Base-by-base conservation (phyloP, 1,284 basidiomycete species). In the Coniophora puteana region DNA sequence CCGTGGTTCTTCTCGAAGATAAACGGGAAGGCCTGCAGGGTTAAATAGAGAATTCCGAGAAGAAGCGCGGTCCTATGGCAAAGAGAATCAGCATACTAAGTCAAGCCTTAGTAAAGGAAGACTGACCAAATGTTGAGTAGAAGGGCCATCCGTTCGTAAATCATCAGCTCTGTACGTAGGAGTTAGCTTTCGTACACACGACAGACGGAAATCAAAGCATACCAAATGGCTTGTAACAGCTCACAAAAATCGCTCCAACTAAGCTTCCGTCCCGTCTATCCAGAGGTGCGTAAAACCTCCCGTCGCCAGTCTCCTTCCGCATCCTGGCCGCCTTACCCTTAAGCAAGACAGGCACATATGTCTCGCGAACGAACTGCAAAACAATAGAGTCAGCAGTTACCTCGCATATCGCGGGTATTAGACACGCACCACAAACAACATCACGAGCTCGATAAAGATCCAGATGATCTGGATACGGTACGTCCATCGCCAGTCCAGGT, bases 401-500 rank as follows among this genome's bases (percentile, higher is more conserved):
- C 5, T 36, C 21, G 18, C n/a, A 33, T 21, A 6, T 28, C 4
- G 12, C 16, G 14, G 16, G 21, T 14, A 14, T 12, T 10, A 16
- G 21, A 11, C 29, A n/a, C 70, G 38, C 49, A 89, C 80, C 24
- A 72, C 24, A 34, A 76, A 53, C 11, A 84, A 55, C 1, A 69
- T 61, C 7, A 76, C 27, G 10, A 63, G 57, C 50, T 80, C 67
- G 1, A 53, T 52, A 42, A 76, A 76, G 6, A 68, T 68, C 81
- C 81, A 86, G 27, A 84, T 83, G 2, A 82, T 53, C 36, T 84
- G 58, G 20, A 84, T 61, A 44, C 80, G 76, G 59, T 82, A 92
- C 0, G 84, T 87, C 89, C 88, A 91, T 39, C 83, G 65, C 89
- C 89, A 93, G 42, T 74, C 49, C 0, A 76, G 51, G 49, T 85